Base-by-base conservation (phyloP, 257 asterid species). In the Scutellaria baicalensis region DNA sequence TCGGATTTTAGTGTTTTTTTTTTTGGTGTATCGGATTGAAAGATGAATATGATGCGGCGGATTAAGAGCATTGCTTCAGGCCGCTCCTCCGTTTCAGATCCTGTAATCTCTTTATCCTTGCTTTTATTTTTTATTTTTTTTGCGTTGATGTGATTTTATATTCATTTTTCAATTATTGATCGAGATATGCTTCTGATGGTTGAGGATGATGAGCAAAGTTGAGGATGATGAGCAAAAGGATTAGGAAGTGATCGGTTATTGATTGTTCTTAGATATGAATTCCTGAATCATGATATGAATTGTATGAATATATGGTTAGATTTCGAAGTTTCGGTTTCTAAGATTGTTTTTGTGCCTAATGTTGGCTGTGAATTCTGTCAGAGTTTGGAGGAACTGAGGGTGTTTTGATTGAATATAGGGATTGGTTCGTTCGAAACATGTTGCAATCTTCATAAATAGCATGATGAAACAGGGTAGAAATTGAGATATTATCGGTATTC, bases 41-140 rank as follows among this genome's bases (percentile, higher is more conserved):
- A 82, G 31, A 89, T 89, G 96, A 86, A 89, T 78, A 79, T 89
- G 84, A 86, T 92, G 96, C 96, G 96, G 59, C 85, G 96, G 79
- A 83, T 92, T 64, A 92, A 89, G 88, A 89, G 95, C 92, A 85
- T 89, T 80, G 84, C 97, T 75, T 92, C 98, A 5, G 98, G 91
- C 55, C 93, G 96, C 60, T 70, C 96, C 68, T 89, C 98, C 75
- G 80, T 92, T 69, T 88, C 98, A 79, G 97, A 89, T 86, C 91
- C 94, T 83, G 98, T 92, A 92, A 82, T 66, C 66, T 73, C 78
- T 74, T 33, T 68, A 59, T 44, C 71, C 66, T 27, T 56, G 1
- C n/a, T 10, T 1, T 36, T 9, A 1, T 51, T 51, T 13, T 61
- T 1, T n/a, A 0, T 49, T 31, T 18, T 56, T 8, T 11, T 23